These are phyloP conservation scores for Lotmaria passim DNA, from an alignment of 208 protist species.

Conservation along the genomic window DNA sequence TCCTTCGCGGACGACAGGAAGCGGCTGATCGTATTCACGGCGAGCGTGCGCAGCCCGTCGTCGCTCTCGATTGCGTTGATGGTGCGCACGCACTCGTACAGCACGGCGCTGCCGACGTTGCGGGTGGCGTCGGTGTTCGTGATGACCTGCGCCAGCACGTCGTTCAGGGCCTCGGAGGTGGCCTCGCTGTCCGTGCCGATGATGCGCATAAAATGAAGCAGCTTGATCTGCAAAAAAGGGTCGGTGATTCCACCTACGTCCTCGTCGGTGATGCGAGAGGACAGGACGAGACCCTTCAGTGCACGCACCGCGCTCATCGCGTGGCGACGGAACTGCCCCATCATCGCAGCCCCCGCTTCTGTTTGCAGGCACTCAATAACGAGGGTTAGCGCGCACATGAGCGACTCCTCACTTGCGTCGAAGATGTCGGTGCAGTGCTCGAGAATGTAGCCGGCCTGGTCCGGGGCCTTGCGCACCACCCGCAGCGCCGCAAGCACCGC, in stretches of 20 bases:
- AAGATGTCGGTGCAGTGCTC: conserved; percentile 79
- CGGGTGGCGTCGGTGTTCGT: conserved; percentile 97
- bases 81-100: conserved; percentile 98
- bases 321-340: conserved; percentile 80
- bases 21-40: conserved; percentile 98
- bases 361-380: conserved; percentile 90
- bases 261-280: conserved; percentile 93
- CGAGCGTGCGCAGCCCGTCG: conserved; percentile 89
- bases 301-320: conserved; percentile 93
- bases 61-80: conserved; percentile 98
- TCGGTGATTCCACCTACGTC: conserved; percentile 97
- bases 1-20: conserved; percentile 96
- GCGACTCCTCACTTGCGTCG: conserved; percentile 59
- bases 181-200: conserved; percentile 94
- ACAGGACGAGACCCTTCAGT: conserved; percentile 96
- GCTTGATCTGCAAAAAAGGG: conserved; percentile 98
- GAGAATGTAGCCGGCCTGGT: conserved; percentile 97
- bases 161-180: conserved; percentile 95
- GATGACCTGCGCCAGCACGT: conserved; percentile 97
- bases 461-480: conserved; percentile 94
- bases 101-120: conserved; percentile 97
- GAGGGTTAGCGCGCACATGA: conserved; percentile 93
- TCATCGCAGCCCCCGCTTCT: conserved; percentile 46
- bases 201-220: conserved; percentile 96
- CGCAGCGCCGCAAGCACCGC: conserved; percentile 87